A percentile compares a stretch with the other conserved stretches of the same genome.
phyloP scores from a whole-genome alignment of 441 rosid species.

The Omphalea diandra region DNA sequence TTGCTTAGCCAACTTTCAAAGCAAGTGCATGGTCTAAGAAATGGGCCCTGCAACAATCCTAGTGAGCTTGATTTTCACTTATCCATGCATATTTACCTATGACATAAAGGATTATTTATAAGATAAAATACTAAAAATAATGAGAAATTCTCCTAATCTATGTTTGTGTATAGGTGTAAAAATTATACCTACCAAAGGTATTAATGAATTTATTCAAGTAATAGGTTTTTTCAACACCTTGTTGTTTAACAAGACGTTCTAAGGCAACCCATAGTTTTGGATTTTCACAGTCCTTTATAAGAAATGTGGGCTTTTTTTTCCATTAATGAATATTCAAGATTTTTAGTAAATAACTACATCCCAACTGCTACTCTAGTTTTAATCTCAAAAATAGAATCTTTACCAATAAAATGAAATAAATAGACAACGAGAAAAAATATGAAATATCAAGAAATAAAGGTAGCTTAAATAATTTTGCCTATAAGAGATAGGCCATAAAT shows the following conservation, averaged over 20 bases:
- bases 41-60: no score
- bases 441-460: neutral
- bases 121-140: no score
- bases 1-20: no score
- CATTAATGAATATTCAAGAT: slow-evolving; percentile 56
- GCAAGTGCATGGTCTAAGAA: no score
- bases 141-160: no score
- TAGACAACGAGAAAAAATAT: neutral
- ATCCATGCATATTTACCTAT: no score
- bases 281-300: slow-evolving; percentile 71
- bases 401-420: no score
- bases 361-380: slow-evolving; percentile 96
- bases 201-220: no score
- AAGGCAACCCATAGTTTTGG: slow-evolving; percentile 74
- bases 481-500: slow-evolving; percentile 48
- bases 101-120: no score
- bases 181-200: no score
- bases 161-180: no score
- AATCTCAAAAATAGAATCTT: slow-evolving; percentile 88
- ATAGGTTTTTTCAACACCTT: slow-evolving; percentile 11
- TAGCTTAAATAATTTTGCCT: neutral
- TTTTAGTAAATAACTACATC: slow-evolving; percentile 82
- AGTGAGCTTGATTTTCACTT: no score
- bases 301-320: slow-evolving; percentile 76
- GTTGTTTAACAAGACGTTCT: slow-evolving; percentile 55